These are phyloP conservation scores for Penicillium macrosclerotiorum DNA, from an alignment of 495 filamentous ascomycete species.

Conservation along the genomic window DNA sequence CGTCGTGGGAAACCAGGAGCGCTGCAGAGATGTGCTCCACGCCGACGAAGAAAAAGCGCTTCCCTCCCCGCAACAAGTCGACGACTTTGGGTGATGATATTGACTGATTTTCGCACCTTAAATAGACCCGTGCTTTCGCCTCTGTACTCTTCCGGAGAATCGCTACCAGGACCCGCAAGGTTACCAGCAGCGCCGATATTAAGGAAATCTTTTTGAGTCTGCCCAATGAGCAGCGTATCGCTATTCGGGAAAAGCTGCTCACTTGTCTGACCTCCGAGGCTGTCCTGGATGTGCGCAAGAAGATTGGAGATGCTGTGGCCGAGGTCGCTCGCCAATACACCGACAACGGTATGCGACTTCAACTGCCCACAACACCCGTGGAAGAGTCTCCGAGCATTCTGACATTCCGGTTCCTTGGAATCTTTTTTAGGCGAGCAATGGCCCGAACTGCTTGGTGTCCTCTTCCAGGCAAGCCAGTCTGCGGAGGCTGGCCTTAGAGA, in stretches of 20 bases:
- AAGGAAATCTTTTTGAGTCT: conserved; percentile 83
- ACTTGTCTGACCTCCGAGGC: conserved; percentile 69
- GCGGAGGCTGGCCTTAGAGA: conserved; percentile 78
- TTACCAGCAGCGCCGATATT: conserved; percentile 62
- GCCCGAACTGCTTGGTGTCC: conserved; percentile 81
- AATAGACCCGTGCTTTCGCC: conserved; percentile 79
- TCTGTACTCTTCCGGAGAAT: conserved; percentile 95
- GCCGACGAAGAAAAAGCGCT: too few species aligned
- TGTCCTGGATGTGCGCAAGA: conserved; percentile 74
- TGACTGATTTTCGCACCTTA: neutral
- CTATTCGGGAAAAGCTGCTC: conserved; percentile 79
- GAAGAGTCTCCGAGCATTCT: conserved; percentile 13
- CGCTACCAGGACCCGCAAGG: conserved; percentile 80
- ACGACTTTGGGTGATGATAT: too few species aligned
- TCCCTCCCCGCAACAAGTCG: too few species aligned
- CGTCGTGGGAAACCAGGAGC: too few species aligned
- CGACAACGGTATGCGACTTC: conserved; percentile 69
- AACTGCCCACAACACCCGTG: neutral
- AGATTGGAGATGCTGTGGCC: conserved; percentile 93
- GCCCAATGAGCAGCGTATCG: conserved; percentile 62
- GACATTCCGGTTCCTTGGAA: conserved; percentile 11
- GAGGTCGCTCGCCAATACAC: conserved; percentile 93
- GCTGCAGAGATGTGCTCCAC: too few species aligned
- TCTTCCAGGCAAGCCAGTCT: conserved; percentile 87
- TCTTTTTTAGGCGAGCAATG: conserved; percentile 69